Conservation (phyloP, 768 basidiomycete genomes). For the Lactarius hengduanensis region DNA sequence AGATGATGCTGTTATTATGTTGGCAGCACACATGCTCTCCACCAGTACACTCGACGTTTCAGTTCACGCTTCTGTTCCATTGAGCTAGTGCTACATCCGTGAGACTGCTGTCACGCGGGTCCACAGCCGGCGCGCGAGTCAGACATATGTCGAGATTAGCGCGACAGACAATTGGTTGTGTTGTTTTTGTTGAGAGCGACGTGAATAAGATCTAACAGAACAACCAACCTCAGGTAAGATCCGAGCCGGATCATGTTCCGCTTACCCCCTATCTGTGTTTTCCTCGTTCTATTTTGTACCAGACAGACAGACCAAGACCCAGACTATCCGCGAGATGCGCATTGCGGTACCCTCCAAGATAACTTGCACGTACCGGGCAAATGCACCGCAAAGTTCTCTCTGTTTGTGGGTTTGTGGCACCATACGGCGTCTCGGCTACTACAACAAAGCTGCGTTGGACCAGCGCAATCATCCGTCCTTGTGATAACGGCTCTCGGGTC, state of each 20-base stretch:
- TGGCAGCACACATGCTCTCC: neutral
- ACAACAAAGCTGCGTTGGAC: neutral
- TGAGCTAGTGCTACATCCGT: neutral
- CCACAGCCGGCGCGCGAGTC: neutral
- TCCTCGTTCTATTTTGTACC: neutral
- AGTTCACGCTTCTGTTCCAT: neutral
- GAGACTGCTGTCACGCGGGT: too few relatives aligned
- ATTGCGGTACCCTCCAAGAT: neutral
- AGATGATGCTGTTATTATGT: neutral
- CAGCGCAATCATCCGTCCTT: neutral
- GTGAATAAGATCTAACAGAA: neutral
- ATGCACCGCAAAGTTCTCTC: neutral
- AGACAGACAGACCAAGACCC: neutral
- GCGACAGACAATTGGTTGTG: neutral
- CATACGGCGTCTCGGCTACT: neutral
- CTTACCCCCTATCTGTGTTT: neutral
- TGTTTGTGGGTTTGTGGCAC: neutral
- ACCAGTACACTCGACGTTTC: neutral
- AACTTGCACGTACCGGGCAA: neutral
- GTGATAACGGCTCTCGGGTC: neutral
- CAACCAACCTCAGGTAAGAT: neutral
- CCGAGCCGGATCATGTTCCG: neutral
- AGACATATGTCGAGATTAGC: neutral
- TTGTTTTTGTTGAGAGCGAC: neutral
- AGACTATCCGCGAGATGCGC: neutral